Conservation (phyloP, 2,329 filamentous ascomycete genomes). For the Nemania sp. region DNA sequence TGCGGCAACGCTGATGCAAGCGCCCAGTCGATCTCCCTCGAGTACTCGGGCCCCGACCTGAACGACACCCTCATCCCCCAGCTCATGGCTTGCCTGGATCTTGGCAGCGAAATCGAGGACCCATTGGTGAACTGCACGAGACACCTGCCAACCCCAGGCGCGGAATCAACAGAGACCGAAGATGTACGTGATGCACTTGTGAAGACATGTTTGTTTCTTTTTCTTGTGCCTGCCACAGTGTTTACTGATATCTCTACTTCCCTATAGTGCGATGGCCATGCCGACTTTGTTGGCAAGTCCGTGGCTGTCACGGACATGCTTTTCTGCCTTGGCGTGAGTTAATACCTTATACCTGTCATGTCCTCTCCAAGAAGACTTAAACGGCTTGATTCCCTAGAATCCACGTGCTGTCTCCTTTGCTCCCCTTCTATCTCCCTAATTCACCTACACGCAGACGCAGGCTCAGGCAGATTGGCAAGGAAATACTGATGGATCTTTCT, state of each 20-base stretch:
- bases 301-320: constrained; percentile 1
- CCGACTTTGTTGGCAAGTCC: neutral
- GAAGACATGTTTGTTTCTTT: no score
- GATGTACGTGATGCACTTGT: neutral
- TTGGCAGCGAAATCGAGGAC: neutral
- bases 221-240: neutral
- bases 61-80: neutral
- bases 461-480: no score
- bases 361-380: neutral
- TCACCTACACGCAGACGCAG: no score
- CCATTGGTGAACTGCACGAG: neutral
- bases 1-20: neutral
- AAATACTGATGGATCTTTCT: neutral
- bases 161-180: neutral
- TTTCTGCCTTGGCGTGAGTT: constrained; percentile 8
- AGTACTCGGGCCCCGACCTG: neutral
- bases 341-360: neutral
- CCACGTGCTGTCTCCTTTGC: neutral
- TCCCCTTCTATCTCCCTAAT: no score
- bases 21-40: neutral
- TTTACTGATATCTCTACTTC: neutral
- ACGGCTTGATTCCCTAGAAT: no score
- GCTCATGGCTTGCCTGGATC: constrained; percentile 8
- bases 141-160: neutral
- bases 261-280: neutral